Conservation (phyloP, 805 yeast species). For the Ogataea methylovora region DNA sequence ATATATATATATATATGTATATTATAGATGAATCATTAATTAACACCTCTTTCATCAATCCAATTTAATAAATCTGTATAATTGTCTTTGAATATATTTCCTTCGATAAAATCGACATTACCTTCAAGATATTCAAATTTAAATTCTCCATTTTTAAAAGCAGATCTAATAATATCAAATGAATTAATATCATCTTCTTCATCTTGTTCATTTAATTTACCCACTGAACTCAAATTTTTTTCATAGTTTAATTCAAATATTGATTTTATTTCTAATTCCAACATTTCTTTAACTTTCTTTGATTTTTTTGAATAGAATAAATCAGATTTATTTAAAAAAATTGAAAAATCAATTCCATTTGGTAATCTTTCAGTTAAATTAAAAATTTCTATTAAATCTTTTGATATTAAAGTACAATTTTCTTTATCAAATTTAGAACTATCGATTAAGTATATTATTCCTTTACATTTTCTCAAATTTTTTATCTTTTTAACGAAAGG, state of each 20-base stretch:
- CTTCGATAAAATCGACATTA: slow-evolving; percentile 60
- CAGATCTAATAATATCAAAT: slow-evolving; percentile 27
- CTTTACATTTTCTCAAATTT: slow-evolving; percentile 39
- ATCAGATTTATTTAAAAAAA: slow-evolving; percentile 84
- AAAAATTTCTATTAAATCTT: slow-evolving; percentile 51
- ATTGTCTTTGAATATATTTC: slow-evolving; percentile 56
- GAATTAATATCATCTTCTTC: slow-evolving; percentile 12
- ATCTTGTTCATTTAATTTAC: slow-evolving; percentile 31
- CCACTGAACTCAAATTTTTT: slow-evolving; percentile 37
- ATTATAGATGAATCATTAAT: no score
- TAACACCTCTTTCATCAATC: slow-evolving; percentile 70
- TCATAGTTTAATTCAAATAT: slow-evolving; percentile 43
- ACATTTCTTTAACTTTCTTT: slow-evolving; percentile 44
- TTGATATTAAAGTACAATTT: slow-evolving; percentile 45
- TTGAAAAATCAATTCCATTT: slow-evolving; percentile 63
- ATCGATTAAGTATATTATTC: slow-evolving; percentile 74
- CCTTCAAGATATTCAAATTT: slow-evolving; percentile 66
- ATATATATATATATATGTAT: neutral
- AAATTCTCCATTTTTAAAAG: slow-evolving; percentile 39
- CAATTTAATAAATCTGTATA: slow-evolving; percentile 63
- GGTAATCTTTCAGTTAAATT: slow-evolving; percentile 52
- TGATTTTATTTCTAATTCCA: slow-evolving; percentile 59
- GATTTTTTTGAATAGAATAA: slow-evolving; percentile 76
- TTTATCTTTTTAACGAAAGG: slow-evolving; percentile 33
- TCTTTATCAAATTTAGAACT: slow-evolving; percentile 48